A percentile compares a stretch with the other conserved stretches of the same genome.
Evolutionary conservation across 768 basidiomycete genomes (phyloP).

Genomic region (Leccinum barrowsii): DNA sequence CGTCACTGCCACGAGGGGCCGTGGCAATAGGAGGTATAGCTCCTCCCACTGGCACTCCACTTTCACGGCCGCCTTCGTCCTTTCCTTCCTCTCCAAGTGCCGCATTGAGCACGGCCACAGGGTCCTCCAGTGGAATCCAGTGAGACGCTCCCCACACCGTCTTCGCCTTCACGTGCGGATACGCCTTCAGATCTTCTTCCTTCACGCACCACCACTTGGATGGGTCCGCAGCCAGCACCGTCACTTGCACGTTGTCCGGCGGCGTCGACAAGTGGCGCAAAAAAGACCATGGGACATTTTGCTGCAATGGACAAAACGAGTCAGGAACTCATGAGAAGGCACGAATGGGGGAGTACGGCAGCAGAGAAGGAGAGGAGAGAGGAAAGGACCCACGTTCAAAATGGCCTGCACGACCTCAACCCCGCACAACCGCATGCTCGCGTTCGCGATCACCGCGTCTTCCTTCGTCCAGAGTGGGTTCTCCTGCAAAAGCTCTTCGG

Average conservation of each 20-base stretch:
- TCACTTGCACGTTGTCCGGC: constrained; percentile 10
- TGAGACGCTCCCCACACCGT: constrained; percentile 14
- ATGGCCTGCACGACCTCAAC: constrained; percentile 3
- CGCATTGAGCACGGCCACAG: constrained; percentile 13
- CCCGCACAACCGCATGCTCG: constrained; percentile 5
- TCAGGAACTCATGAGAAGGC: neutral
- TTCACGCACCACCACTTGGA: neutral
- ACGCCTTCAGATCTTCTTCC: constrained; percentile 3
- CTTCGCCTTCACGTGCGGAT: constrained; percentile 1
- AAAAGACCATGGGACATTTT: constrained; percentile 24
- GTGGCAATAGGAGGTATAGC: too few species aligned
- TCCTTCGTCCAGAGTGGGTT: neutral
- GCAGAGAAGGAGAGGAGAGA: neutral
- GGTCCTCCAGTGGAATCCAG: constrained; percentile 12
- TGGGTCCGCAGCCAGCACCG: constrained; percentile 14
- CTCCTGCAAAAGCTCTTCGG: neutral
- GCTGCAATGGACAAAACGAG: neutral
- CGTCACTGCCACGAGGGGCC: too few species aligned
- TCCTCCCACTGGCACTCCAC: too few species aligned
- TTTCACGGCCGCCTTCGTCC: too few species aligned
- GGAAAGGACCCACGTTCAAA: constrained; percentile 9
- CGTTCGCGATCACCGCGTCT: neutral
- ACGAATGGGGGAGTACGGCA: neutral
- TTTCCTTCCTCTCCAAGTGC: constrained; percentile 3
- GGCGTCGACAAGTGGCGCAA: neutral